Percentiles rank a stretch among this genome's conserved stretches.
Conservation (phyloP, 108 stramenopile genomes). For the Cylindrotheca closterium region DNA sequence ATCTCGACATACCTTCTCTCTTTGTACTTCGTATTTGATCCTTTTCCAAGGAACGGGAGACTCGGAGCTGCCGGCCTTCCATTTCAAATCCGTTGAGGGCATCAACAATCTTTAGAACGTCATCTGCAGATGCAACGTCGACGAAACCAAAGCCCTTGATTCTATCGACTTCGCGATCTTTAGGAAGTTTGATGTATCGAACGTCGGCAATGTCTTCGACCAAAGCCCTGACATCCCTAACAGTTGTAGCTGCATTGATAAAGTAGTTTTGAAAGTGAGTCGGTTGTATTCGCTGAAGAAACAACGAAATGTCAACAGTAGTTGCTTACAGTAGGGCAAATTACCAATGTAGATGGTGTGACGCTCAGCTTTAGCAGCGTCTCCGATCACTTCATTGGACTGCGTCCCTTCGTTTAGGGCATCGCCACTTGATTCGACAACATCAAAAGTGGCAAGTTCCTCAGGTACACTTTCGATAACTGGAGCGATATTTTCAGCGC, state of each 20-base stretch:
- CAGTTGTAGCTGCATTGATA: not conserved
- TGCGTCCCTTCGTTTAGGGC: too few species aligned
- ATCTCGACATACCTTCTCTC: slow-evolving; percentile 15
- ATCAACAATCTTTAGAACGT: slow-evolving; percentile 53
- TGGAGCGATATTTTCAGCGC: too few species aligned
- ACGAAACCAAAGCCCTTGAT: slow-evolving; percentile 87
- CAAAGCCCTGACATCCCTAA: slow-evolving; percentile 42
- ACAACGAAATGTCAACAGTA: too few species aligned
- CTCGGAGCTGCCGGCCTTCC: slow-evolving; percentile 63
- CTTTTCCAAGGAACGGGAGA: slow-evolving; percentile 64
- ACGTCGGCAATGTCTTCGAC: slow-evolving; percentile 53
- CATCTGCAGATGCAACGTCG: slow-evolving; percentile 67
- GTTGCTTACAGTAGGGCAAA: slow-evolving; percentile 46
- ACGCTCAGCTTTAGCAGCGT: slow-evolving; percentile 1
- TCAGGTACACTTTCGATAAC: too few species aligned
- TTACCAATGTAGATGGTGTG: slow-evolving; percentile 48
- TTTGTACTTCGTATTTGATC: slow-evolving; percentile 41
- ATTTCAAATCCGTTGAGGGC: slow-evolving; percentile 52
- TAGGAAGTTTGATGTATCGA: slow-evolving; percentile 29
- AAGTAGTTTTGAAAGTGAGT: not conserved
- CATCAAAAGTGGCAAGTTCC: too few species aligned
- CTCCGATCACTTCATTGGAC: too few species aligned
- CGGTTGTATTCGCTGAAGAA: too few species aligned
- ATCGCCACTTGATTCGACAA: too few species aligned
- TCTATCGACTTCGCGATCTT: slow-evolving; percentile 12